phyloP scores from a whole-genome alignment of 78 protist species.

The Dictyostelium discoideum region DNA sequence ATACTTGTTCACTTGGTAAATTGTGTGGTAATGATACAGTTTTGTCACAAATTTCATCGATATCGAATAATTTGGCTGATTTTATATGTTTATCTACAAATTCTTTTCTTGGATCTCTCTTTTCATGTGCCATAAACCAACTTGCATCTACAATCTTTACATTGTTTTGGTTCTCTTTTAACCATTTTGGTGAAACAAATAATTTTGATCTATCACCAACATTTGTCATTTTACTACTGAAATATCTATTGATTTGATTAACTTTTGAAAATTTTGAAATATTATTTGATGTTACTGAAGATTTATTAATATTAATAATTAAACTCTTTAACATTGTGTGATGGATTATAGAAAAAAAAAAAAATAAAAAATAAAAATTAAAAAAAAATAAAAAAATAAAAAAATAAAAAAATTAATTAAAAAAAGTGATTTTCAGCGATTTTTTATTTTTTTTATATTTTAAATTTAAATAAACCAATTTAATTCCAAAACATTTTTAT shows the following conservation, averaged over 20 bases:
- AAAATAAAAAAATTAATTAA: neutral
- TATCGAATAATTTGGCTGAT: conserved; percentile 11
- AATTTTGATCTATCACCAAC: neutral
- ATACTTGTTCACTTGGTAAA: conserved; percentile 36
- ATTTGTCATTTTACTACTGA: neutral
- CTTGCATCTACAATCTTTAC: conserved; percentile 65
- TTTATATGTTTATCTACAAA: conserved; percentile 28
- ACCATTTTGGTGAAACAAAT: conserved; percentile 76
- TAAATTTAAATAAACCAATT: too few relatives aligned
- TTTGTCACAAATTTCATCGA: conserved; percentile 74
- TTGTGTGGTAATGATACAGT: conserved; percentile 73
- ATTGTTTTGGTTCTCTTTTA: conserved; percentile 39
- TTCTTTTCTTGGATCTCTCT: conserved; percentile 50
- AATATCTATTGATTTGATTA: neutral
- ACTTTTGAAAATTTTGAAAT: neutral
- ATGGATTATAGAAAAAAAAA: neutral
- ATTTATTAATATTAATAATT: neutral
- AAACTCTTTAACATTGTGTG: neutral
- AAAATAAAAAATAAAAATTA: neutral
- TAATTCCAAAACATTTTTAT: too few relatives aligned
- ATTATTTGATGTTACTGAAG: neutral
- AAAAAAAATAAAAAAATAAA: neutral
- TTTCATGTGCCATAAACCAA: conserved; percentile 81
- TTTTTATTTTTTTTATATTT: too few relatives aligned
- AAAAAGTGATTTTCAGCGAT: neutral